Evolutionary conservation across 1,139 yeast species (phyloP).

Genomic region (Hansenula lynferdii): DNA sequence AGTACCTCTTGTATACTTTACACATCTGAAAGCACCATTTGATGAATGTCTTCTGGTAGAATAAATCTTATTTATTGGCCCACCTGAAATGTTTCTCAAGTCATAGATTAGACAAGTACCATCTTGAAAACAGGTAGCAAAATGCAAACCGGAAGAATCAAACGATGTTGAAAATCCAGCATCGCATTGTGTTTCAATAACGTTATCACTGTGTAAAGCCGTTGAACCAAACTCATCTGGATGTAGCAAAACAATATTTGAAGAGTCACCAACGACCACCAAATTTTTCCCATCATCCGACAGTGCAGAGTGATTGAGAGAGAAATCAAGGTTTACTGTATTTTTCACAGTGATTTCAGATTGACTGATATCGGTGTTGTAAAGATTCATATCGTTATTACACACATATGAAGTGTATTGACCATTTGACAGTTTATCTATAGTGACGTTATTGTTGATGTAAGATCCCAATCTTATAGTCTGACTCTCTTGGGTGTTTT

Average conservation of each 20-base stretch:
- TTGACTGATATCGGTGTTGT: slow-evolving; percentile 54
- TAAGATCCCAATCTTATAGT: slow-evolving; percentile 68
- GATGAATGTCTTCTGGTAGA: slow-evolving; percentile 52
- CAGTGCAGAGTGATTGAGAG: slow-evolving; percentile 56
- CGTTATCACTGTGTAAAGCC: slow-evolving; percentile 26
- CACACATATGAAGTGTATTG: slow-evolving; percentile 61
- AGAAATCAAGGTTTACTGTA: slow-evolving; percentile 41
- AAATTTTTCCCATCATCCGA: slow-evolving; percentile 53
- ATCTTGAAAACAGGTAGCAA: slow-evolving; percentile 82
- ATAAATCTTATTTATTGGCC: slow-evolving; percentile 48
- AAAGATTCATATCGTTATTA: slow-evolving; percentile 74
- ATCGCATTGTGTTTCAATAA: slow-evolving; percentile 58
- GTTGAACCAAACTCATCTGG: slow-evolving; percentile 30
- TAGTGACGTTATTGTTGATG: slow-evolving; percentile 78
- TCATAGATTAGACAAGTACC: slow-evolving; percentile 79
- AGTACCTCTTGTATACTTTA: slow-evolving; percentile 60
- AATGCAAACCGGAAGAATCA: slow-evolving; percentile 64
- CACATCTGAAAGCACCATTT: slow-evolving; percentile 43
- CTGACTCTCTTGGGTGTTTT: slow-evolving; percentile 38
- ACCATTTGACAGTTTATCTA: slow-evolving; percentile 37
- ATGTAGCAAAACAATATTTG: slow-evolving; percentile 45
- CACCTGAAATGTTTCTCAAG: slow-evolving; percentile 47
- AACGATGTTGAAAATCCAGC: slow-evolving; percentile 84
- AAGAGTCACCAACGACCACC: slow-evolving; percentile 56
- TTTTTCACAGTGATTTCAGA: slow-evolving; percentile 37